phyloP scores from a whole-genome alignment of 202 grass and related monocot species.

The Zoysia matrella region DNA sequence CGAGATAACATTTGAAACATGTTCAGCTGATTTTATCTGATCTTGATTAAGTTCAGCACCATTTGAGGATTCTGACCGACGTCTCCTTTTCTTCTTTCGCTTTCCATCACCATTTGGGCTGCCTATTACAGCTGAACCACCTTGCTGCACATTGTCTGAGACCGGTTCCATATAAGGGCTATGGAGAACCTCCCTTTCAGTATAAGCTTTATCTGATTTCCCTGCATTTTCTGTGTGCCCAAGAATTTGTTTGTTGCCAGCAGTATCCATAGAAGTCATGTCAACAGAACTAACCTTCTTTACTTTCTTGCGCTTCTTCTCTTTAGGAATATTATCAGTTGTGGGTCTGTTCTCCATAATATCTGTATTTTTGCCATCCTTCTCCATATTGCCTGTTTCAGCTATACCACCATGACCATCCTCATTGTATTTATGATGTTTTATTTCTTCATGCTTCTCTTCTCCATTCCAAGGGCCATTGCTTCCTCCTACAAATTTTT shows the following conservation, averaged over 20 bases:
- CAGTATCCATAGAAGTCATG: background rate
- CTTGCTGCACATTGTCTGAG: slow-evolving; percentile 39
- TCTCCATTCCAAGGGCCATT: background rate
- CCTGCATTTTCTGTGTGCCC: slow-evolving; percentile 28
- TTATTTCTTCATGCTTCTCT: slow-evolving; percentile 16
- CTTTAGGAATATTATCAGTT: slow-evolving; percentile 8
- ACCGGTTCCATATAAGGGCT: slow-evolving; percentile 34
- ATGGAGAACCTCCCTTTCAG: slow-evolving; percentile 40
- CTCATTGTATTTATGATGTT: slow-evolving; percentile 9
- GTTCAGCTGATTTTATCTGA: slow-evolving; percentile 42
- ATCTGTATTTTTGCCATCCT: slow-evolving; percentile 37
- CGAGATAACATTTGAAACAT: slow-evolving; percentile 33
- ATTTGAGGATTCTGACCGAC: slow-evolving; percentile 41
- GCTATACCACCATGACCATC: slow-evolving; percentile 25
- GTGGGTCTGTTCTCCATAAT: slow-evolving; percentile 30
- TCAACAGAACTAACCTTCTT: slow-evolving; percentile 30
- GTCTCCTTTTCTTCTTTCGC: slow-evolving; percentile 64
- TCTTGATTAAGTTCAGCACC: slow-evolving; percentile 47
- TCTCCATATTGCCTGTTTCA: slow-evolving; percentile 38
- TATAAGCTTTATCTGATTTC: slow-evolving; percentile 42
- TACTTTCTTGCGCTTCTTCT: slow-evolving; percentile 36
- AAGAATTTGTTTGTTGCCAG: slow-evolving; percentile 1
- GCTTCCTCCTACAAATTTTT: slow-evolving; percentile 38
- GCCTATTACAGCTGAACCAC: slow-evolving; percentile 43
- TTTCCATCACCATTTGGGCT: slow-evolving; percentile 53